Evolutionary conservation across 2,329 filamentous ascomycete species (phyloP).

Genomic region (Fusarium annulatum): DNA sequence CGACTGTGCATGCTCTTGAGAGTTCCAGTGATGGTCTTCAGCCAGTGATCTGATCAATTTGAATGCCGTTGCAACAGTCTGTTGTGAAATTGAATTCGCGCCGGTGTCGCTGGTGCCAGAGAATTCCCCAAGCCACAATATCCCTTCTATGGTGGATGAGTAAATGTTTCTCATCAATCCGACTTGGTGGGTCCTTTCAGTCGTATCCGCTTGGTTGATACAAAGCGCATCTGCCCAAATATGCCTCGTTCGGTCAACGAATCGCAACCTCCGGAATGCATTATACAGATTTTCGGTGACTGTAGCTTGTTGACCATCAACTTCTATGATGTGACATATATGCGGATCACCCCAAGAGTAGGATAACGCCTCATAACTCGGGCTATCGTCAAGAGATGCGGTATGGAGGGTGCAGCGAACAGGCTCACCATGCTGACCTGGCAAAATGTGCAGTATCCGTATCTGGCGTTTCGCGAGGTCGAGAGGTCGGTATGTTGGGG

Average conservation of each 20-base stretch:
- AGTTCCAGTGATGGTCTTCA: neutral
- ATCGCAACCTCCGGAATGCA: neutral
- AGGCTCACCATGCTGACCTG: neutral
- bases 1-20: neutral
- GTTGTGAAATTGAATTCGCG: neutral
- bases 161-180: constrained; percentile 9
- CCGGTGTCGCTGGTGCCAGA: too few species aligned
- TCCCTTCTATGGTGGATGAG: neutral
- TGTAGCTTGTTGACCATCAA: neutral
- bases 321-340: neutral
- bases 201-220: constrained; percentile 6
- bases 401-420: neutral
- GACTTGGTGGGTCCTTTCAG: constrained; percentile 7
- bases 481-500: neutral
- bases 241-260: neutral
- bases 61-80: neutral
- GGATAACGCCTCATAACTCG: neutral
- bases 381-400: neutral
- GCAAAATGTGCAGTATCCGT: constrained; percentile 2
- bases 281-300: neutral
- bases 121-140: constrained; percentile 8
- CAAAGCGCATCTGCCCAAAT: neutral
- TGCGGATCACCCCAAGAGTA: neutral
- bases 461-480: neutral
- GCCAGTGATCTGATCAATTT: neutral